Base-by-base conservation (phyloP, 805 yeast species). In the Candida hungchunana region DNA sequence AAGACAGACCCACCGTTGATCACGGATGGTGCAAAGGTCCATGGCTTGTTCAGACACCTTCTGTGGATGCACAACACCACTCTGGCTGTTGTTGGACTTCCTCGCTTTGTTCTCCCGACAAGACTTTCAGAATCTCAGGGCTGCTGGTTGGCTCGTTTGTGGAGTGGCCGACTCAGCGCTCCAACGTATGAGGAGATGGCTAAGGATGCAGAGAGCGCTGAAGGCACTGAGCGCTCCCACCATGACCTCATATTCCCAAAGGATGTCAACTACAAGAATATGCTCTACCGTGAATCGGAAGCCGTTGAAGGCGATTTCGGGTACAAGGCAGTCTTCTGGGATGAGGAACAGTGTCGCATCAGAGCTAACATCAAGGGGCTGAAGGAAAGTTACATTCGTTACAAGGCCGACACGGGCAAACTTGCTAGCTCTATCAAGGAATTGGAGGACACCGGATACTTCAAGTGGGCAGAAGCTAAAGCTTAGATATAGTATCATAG, bases 51-150 rank as follows among this genome's bases (percentile, higher is more conserved):
- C 66, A 69, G 72, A 44, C 90, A 81, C 47, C 61, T 77, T 11
- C 61, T 81, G 31, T 72, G 73, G 46, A 62, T 66, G 18, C 59
- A 65, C 13, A 83, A 82, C 44, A 86, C 88, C 0, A 73, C 83
- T 1, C 49, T 86, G 21, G 77, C 78, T 0, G 67, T 82, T 22
- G 67, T 82, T 23, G 80, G 83, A 1, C 58, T 79, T 12, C 82
- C 84, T 2, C 64, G 76, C 26, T 71, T 74, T 43, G 76, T 77
- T 5, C 60, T 81, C 1, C 84, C 87, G 6, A 77, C 79, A 42
- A 67, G 84, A 34, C 60, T 73, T 1, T 71, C 82, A 12, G 79
- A 74, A 48, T 62, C 74, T 32, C 93, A 84, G 52, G 86, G 82
- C 1, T 66, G 78, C 7, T 69, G 79, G 50, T 62, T 83, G 20